These are phyloP conservation scores for Eudorina sp. DNA, from an alignment of 139 green algal species.

Conservation along the genomic window DNA sequence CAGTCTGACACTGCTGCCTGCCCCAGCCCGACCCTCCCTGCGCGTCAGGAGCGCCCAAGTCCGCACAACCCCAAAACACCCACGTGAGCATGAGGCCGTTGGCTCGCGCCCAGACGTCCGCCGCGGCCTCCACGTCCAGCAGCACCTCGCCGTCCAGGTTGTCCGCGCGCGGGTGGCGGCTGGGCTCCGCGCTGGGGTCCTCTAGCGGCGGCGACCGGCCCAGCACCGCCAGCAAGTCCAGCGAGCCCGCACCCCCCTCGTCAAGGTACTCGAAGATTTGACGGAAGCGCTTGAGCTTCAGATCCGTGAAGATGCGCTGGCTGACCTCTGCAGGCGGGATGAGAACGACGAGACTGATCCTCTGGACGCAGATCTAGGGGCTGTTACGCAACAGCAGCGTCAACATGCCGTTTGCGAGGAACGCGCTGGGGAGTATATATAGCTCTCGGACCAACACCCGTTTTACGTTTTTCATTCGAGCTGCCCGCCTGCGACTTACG, in stretches of 20 bases:
- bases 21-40: no score
- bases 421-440: no score
- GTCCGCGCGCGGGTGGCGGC: constrained; percentile 52
- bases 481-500: constrained; percentile 33
- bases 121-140: constrained; percentile 46
- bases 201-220: background rate
- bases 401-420: no score
- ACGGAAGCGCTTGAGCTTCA: constrained; percentile 81
- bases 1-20: no score
- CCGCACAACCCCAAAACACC: no score
- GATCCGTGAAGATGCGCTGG: constrained; percentile 68
- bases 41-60: no score
- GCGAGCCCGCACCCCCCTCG: constrained; percentile 33
- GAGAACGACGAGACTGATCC: no score
- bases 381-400: no score
- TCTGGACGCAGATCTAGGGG: no score
- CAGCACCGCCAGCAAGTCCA: constrained; percentile 69
- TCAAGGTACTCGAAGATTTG: constrained; percentile 88
- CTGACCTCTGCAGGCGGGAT: constrained; percentile 43
- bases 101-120: constrained; percentile 33
- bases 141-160: constrained; percentile 73
- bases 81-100: constrained; percentile 26
- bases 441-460: no score
- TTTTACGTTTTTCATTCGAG: no score
- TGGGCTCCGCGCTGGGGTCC: background rate